Conservation (phyloP, 2,329 filamentous ascomycete species). For the Trichophyton mentagrophytes region DNA sequence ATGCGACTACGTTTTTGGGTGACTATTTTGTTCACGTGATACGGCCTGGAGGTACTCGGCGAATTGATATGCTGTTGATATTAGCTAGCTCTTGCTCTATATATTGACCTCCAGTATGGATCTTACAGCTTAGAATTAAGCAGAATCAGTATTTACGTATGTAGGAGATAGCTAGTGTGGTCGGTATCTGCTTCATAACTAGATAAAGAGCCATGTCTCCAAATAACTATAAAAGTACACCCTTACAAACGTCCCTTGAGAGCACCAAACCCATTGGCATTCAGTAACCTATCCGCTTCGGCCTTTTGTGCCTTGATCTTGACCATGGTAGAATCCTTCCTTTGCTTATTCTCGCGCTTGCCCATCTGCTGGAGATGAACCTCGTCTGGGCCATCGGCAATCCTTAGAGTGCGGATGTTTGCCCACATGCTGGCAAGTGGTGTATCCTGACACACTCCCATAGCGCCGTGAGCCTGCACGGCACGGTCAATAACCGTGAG, state of each 20-base stretch:
- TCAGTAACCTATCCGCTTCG: slow-evolving; percentile 27
- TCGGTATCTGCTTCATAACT: background rate
- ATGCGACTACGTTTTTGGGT: background rate
- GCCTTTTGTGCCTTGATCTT: slow-evolving; percentile 33
- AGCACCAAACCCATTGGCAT: slow-evolving; percentile 24
- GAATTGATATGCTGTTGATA: background rate
- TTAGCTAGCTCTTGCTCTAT: too few species aligned
- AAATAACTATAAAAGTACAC: background rate
- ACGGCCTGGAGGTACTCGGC: background rate
- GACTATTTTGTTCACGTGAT: background rate
- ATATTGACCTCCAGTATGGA: background rate
- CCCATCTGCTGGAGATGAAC: slow-evolving; percentile 59
- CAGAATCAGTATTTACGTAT: background rate
- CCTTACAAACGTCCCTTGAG: slow-evolving; percentile 10
- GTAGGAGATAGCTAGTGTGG: background rate
- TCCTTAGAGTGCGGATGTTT: slow-evolving; percentile 62
- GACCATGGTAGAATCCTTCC: slow-evolving; percentile 31
- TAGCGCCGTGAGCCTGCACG: slow-evolving; percentile 81
- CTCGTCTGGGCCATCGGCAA: slow-evolving; percentile 93
- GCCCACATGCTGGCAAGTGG: slow-evolving; percentile 78
- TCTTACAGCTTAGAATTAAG: background rate
- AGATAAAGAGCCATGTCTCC: background rate
- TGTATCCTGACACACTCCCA: slow-evolving; percentile 87
- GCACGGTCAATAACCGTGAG: slow-evolving; percentile 86
- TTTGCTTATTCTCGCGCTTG: slow-evolving; percentile 42